Evolutionary conservation across 768 basidiomycete species (phyloP).

Genomic region (Tephrocybe sp.): DNA sequence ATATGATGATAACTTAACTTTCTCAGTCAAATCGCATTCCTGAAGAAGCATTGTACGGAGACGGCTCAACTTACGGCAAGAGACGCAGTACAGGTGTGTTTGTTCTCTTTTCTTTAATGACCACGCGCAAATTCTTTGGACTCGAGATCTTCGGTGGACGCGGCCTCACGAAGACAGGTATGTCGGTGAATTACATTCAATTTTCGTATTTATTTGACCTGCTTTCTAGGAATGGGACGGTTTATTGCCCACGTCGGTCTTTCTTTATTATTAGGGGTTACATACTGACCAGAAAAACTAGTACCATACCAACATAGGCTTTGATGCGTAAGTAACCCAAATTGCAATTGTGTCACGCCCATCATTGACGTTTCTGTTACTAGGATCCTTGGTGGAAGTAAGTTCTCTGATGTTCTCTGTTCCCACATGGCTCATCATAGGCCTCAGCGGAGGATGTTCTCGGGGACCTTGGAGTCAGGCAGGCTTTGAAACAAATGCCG

Average conservation of each 20-base stretch:
- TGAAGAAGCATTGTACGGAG: conserved; percentile 77
- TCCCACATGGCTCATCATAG: not conserved
- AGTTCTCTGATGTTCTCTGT: not conserved
- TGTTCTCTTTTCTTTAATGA: not conserved
- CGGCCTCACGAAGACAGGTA: conserved; percentile 76
- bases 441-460: conserved; percentile 52
- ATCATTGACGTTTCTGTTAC: not conserved
- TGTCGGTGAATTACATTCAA: conserved; percentile 24
- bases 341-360: not conserved
- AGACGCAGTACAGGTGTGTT: conserved; percentile 54
- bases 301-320: conserved; percentile 22
- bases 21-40: conserved; percentile 66
- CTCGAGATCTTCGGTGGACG: conserved; percentile 77
- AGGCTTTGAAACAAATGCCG: conserved; percentile 56
- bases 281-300: conserved; percentile 1
- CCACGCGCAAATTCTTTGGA: conserved; percentile 23
- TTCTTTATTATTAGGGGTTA: not conserved
- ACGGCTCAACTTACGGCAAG: conserved; percentile 76
- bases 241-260: conserved; percentile 22
- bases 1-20: not conserved
- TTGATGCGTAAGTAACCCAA: conserved; percentile 21
- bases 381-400: conserved; percentile 25
- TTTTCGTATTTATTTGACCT: not conserved
- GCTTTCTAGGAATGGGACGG: conserved; percentile 15
- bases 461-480: conserved; percentile 57